A percentile compares a stretch with the other conserved stretches of the same genome.
phyloP scores from a whole-genome alignment of 2,329 filamentous ascomycete species.

The Xylaria sp. region DNA sequence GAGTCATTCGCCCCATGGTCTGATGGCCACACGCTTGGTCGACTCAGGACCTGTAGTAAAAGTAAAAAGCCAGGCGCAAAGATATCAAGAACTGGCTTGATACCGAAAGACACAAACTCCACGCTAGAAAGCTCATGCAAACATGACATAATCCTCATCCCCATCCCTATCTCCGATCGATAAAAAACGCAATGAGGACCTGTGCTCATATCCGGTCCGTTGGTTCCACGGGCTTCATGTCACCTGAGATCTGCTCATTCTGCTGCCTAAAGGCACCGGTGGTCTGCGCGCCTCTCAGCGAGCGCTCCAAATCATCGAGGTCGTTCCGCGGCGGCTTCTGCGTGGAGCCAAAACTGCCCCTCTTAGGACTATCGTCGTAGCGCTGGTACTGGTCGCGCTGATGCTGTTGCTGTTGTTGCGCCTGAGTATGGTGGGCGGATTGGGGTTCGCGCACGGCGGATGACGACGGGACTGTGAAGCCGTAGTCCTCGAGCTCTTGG shows the following conservation, averaged over 20 bases:
- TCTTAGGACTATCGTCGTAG: not conserved
- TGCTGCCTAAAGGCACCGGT: constrained; percentile 28
- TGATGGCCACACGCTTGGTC: not conserved
- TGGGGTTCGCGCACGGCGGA: constrained; percentile 18
- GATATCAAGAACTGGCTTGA: constrained; percentile 11
- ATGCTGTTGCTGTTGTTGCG: constrained; percentile 7
- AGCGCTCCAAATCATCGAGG: constrained; percentile 27
- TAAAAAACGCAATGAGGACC: not conserved
- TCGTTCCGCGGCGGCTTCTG: constrained; percentile 13
- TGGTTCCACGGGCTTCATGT: constrained; percentile 28
- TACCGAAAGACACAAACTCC: constrained; percentile 24
- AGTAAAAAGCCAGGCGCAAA: not conserved
- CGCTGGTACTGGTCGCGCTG: constrained; percentile 5
- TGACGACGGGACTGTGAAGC: constrained; percentile 28
- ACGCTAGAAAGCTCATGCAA: constrained; percentile 18
- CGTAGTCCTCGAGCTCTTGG: constrained; percentile 43
- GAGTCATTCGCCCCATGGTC: no score
- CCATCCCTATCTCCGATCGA: not conserved
- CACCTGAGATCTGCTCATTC: constrained; percentile 26
- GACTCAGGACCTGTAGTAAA: not conserved
- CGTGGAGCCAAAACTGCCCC: not conserved
- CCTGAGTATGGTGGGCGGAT: not conserved
- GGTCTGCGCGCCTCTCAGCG: constrained; percentile 21
- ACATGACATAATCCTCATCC: not conserved
- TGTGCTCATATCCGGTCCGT: constrained; percentile 26